A percentile compares a stretch with the other conserved stretches of the same genome.
These are phyloP conservation scores for Cytospora leucostoma DNA, from an alignment of 2,329 filamentous ascomycete genomes.

Conservation along the genomic window DNA sequence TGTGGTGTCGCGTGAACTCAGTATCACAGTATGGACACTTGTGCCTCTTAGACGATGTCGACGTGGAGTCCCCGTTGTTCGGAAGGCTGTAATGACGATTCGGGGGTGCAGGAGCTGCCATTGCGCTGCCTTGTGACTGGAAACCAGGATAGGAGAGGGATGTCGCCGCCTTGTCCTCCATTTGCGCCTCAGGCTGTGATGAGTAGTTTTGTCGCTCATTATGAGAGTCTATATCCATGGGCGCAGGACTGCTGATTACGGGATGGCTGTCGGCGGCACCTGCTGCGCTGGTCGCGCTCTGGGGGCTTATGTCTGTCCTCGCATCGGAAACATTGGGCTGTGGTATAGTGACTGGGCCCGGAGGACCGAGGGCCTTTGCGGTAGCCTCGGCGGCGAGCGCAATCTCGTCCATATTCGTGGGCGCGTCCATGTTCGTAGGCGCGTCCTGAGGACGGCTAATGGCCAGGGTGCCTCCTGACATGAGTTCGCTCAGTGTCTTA, in stretches of 20 bases:
- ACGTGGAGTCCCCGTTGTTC: slow-evolving; percentile 51
- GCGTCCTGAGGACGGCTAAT: slow-evolving; percentile 60
- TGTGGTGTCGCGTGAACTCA: slow-evolving; percentile 96
- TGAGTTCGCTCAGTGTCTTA: slow-evolving; percentile 53
- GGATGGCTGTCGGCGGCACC: slow-evolving; percentile 31
- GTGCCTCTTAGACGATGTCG: slow-evolving; percentile 81
- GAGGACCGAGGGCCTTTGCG: slow-evolving; percentile 38
- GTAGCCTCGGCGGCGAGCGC: slow-evolving; percentile 31
- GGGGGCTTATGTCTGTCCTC: slow-evolving; percentile 46
- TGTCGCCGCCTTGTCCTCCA: slow-evolving; percentile 53
- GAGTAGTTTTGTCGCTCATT: slow-evolving; percentile 39
- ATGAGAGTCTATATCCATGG: slow-evolving; percentile 57
- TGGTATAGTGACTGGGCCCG: slow-evolving; percentile 35
- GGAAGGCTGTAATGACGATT: slow-evolving; percentile 59
- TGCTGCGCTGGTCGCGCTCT: slow-evolving; percentile 44
- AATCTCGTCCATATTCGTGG: slow-evolving; percentile 32
- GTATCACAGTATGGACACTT: slow-evolving; percentile 96
- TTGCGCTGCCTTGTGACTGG: slow-evolving; percentile 44
- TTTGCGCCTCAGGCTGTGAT: slow-evolving; percentile 47
- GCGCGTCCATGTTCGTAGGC: slow-evolving; percentile 47
- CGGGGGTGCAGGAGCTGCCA: slow-evolving; percentile 47
- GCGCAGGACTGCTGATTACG: slow-evolving; percentile 52
- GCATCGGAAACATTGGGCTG: slow-evolving; percentile 38
- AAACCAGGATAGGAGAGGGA: slow-evolving; percentile 59
- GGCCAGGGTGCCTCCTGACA: slow-evolving; percentile 53